A percentile compares a stretch with the other conserved stretches of the same genome.
Evolutionary conservation across 805 yeast species (phyloP).

Genomic region (Blastobotrys muscicola): DNA sequence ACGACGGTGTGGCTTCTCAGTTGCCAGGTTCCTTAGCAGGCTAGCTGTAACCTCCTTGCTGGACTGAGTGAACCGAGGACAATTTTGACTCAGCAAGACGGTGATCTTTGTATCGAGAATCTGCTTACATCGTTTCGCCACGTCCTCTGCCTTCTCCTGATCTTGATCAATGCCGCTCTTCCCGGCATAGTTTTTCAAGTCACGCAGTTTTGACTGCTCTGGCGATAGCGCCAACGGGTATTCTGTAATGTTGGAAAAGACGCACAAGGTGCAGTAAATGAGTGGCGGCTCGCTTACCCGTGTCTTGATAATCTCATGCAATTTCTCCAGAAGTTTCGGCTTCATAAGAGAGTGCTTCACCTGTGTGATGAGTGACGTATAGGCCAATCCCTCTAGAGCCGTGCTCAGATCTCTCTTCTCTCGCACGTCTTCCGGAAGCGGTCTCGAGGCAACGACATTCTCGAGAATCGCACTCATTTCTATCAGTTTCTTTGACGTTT

Average conservation of each 20-base stretch:
- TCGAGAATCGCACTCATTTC: not conserved
- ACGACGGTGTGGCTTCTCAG: slow-evolving; percentile 19
- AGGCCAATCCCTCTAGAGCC: slow-evolving; percentile 31
- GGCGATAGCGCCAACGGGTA: slow-evolving; percentile 25
- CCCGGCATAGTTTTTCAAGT: slow-evolving; percentile 24
- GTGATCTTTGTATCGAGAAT: slow-evolving; percentile 22
- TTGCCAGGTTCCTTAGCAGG: slow-evolving; percentile 25
- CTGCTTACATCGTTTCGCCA: slow-evolving; percentile 17
- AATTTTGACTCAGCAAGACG: slow-evolving; percentile 14
- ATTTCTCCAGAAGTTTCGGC: slow-evolving; percentile 14
- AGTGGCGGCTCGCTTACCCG: slow-evolving; percentile 18
- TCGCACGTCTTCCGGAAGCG: slow-evolving; percentile 4
- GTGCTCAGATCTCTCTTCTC: slow-evolving; percentile 9
- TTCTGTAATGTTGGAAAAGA: slow-evolving; percentile 24
- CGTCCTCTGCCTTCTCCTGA: slow-evolving; percentile 13
- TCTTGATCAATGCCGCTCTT: slow-evolving; percentile 15
- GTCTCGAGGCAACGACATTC: slow-evolving; percentile 4
- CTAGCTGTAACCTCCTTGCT: slow-evolving; percentile 20
- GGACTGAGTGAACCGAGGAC: slow-evolving; percentile 16
- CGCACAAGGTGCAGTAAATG: slow-evolving; percentile 25
- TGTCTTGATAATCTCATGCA: slow-evolving; percentile 10
- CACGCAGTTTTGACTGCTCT: slow-evolving; percentile 22
- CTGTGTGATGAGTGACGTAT: slow-evolving; percentile 24
- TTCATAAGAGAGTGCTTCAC: slow-evolving; percentile 23
- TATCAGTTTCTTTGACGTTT: slow-evolving; percentile 2